Evolutionary conservation across 1,139 yeast species (phyloP), one percentile per base, ranked within the genome.

Genomic region (Geotrichum klebahnii): DNA sequence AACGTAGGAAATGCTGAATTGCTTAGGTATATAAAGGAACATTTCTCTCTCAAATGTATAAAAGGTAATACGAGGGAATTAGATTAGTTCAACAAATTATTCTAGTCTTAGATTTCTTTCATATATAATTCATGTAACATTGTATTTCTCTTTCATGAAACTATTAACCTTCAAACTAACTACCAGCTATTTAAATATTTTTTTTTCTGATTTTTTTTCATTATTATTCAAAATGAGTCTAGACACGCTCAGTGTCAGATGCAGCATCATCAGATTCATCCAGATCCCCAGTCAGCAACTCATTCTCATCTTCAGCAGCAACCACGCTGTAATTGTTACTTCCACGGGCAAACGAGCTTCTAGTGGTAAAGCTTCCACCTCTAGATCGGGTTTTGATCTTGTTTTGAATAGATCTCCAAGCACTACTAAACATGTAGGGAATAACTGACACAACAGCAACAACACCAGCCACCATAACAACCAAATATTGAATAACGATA

Each of bases 391-490:
- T 34, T 37, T 28, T 45, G 20, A 45, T 17, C 43, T 43, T 40
- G 41, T 41, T 48, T 39, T 50, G 49, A 9, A 53, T 16, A 12
- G 39, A 37, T 8, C 54, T 31, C 20, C 53, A 37, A n/a, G 55
- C 53, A 3, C 53, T 48, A 20, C 45, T 54, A 2, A 50, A 48
- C 22, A 55, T 43, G 20, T 53, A 52, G 5, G 72, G 71, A 9
- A 68, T 47, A 5, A 67, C 62, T 3, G 63, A 46, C 34, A 62
- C 62, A 34, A 64, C 54, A 5, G 70, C 69, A 24, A 65, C 61
- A 6, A 64, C 59, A 0, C 65, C 67, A 4, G 70, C 67, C 9
- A 66, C 56, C 2, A 61, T 64, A n/a, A 64, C 54, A 12, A 63
- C 55, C 10, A 57, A 53, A 34, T 58, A 59, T 35, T 58, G 60